A percentile compares a stretch with the other conserved stretches of the same genome.
Evolutionary conservation across 1,139 yeast species (phyloP).

Genomic region (Yamadazyma trypodendri): DNA sequence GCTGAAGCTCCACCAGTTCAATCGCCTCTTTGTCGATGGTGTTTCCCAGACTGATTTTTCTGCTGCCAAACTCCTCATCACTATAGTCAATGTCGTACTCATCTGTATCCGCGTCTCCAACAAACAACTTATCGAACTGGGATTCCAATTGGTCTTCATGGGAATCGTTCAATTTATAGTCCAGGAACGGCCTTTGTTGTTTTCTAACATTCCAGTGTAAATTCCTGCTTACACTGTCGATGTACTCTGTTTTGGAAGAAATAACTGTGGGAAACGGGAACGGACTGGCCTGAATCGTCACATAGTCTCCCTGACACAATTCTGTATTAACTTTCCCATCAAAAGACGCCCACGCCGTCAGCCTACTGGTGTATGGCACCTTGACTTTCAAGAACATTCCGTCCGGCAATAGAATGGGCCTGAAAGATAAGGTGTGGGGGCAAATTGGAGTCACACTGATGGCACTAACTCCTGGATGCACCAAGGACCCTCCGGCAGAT

Average conservation of each 20-base stretch:
- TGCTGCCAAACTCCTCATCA: constrained; percentile 13
- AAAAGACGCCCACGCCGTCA: constrained; percentile 89
- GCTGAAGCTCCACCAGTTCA: background rate
- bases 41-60: background rate
- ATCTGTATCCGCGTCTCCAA: constrained; percentile 15
- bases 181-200: constrained; percentile 68
- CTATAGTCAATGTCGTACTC: constrained; percentile 21
- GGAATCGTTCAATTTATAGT: constrained; percentile 16
- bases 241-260: constrained; percentile 71
- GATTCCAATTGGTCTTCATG: constrained; percentile 15
- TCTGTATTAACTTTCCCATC: constrained; percentile 82
- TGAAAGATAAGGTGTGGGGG: constrained; percentile 84
- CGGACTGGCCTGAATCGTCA: constrained; percentile 73
- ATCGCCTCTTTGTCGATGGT: too few species aligned
- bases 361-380: constrained; percentile 66
- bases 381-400: constrained; percentile 76
- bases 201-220: constrained; percentile 86
- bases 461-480: constrained; percentile 88
- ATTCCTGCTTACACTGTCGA: constrained; percentile 79
- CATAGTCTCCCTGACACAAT: constrained; percentile 69
- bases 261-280: constrained; percentile 86
- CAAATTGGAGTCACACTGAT: constrained; percentile 89
- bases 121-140: constrained; percentile 17
- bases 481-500: constrained; percentile 88
- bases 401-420: constrained; percentile 85